phyloP scores from a whole-genome alignment of 139 green algal genomes.

The Marvania coccoides region DNA sequence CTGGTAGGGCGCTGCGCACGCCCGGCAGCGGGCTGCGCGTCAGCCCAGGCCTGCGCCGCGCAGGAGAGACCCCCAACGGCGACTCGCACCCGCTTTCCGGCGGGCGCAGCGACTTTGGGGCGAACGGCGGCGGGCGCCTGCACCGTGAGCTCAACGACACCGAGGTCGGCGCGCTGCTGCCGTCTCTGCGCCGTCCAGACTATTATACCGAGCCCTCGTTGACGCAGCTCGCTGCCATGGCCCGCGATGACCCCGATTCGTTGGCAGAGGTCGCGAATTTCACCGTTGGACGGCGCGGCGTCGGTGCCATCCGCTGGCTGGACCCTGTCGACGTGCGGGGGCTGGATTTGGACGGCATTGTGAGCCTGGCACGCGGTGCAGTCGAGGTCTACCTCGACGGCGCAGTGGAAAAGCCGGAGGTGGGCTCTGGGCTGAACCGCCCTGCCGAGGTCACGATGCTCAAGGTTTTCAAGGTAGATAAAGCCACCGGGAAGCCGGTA shows the following conservation, averaged over 20 bases:
- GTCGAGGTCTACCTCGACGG: constrained; percentile 65
- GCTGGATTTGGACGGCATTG: constrained; percentile 59
- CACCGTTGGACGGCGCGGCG: constrained; percentile 45
- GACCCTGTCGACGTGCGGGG: constrained; percentile 68
- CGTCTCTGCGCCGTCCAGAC: constrained; percentile 22
- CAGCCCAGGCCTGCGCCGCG: constrained; percentile 4
- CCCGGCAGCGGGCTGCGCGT: constrained; percentile 13
- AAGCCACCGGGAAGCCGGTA: constrained; percentile 41
- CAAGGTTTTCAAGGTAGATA: constrained; percentile 44
- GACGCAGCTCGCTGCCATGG: constrained; percentile 48
- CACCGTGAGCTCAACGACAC: constrained; percentile 13
- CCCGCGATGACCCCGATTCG: constrained; percentile 35
- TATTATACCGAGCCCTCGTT: constrained; percentile 55
- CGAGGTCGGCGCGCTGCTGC: constrained; percentile 20
- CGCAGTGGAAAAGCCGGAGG: constrained; percentile 51
- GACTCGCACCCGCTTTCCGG: not conserved
- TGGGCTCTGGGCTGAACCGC: constrained; percentile 76
- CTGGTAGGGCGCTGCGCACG: not conserved
- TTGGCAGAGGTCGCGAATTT: constrained; percentile 56
- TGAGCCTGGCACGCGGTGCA: constrained; percentile 44
- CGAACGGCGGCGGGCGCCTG: constrained; percentile 11
- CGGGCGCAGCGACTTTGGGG: not conserved
- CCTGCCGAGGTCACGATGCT: constrained; percentile 70
- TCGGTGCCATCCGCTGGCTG: constrained; percentile 72
- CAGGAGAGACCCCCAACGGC: not conserved